A percentile compares a stretch with the other conserved stretches of the same genome.
These are phyloP conservation scores for Curvularia sp. DNA, from an alignment of 2,329 filamentous ascomycete genomes.

Conservation along the genomic window DNA sequence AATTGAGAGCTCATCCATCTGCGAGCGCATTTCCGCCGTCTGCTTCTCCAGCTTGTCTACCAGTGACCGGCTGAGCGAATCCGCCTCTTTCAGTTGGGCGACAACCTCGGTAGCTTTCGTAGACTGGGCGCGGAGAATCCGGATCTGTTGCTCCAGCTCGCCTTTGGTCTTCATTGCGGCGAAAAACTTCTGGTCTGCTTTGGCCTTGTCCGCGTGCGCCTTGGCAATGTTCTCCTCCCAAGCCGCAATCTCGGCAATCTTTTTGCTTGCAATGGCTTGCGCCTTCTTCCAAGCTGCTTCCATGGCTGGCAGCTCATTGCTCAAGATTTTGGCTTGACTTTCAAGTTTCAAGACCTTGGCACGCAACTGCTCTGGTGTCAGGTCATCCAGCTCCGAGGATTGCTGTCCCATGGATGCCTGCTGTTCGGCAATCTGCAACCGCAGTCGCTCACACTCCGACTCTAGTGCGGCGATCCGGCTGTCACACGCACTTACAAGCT, in stretches of 20 bases:
- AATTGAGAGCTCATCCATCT: slow-evolving; percentile 71
- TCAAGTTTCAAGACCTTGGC: slow-evolving; percentile 76
- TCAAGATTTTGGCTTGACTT: slow-evolving; percentile 81
- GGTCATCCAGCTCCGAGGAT: slow-evolving; percentile 59
- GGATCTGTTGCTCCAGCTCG: slow-evolving; percentile 79
- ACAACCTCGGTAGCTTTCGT: slow-evolving; percentile 93
- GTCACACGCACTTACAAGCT: slow-evolving; percentile 79
- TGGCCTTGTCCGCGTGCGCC: slow-evolving; percentile 86
- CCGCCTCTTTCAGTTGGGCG: slow-evolving; percentile 87
- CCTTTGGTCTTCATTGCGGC: slow-evolving; percentile 94
- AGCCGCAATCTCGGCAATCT: slow-evolving; percentile 76
- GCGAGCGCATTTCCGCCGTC: slow-evolving; percentile 79
- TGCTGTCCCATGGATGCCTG: slow-evolving; percentile 29
- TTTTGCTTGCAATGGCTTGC: slow-evolving; percentile 82
- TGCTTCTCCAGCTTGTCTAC: slow-evolving; percentile 91
- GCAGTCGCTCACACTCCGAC: slow-evolving; percentile 77
- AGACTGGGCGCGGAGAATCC: slow-evolving; percentile 80
- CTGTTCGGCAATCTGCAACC: slow-evolving; percentile 60
- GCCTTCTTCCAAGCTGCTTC: slow-evolving; percentile 91
- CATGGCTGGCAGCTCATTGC: slow-evolving; percentile 86
- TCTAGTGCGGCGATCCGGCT: slow-evolving; percentile 83
- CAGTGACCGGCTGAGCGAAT: slow-evolving; percentile 76
- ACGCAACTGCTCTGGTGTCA: slow-evolving; percentile 75
- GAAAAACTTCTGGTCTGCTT: slow-evolving; percentile 98
- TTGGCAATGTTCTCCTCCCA: slow-evolving; percentile 80